Evolutionary conservation across 805 yeast species (phyloP), one percentile per base, ranked within the genome.

Genomic region (Komagataella kurtzmanii): DNA sequence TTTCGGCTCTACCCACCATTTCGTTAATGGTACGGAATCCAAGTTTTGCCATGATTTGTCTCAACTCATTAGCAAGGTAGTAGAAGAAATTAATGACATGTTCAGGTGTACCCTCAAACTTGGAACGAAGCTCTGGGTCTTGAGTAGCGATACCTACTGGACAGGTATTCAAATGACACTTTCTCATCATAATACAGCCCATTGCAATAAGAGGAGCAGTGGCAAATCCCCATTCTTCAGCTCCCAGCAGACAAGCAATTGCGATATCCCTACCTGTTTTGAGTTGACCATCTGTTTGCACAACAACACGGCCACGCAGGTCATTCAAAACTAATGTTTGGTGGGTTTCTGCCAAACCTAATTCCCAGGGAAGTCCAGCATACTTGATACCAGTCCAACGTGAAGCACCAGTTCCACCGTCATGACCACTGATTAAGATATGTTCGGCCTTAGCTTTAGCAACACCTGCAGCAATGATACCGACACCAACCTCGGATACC

Each of bases 371-470:
- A 58, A 91, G 77, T 70, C 99, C 98, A 53, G 99, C 97, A 65
- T 90, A 83, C 67, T 90, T 90, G 66, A 91, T 89, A 66, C 96
- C 93, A 18, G 97, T 90, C 88, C 95, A 88, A 68, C 95, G 81
- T 54, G 97, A 91, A 54, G 99, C 99, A 82, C 99, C 99, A 53
- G 99, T 91, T 74, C 99, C 99, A 79, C 99, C 99, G 69, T 91
- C 98, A 64, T 95, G 97, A 62, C 98, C 98, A 54, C 97, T 87
- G 57, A 91, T 87, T 65, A 91, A 77, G 62, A 91, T 85, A 65
- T 91, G 96, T 65, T 93, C 98, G 12, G 98, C 97, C 65, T 93
- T 95, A 17, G 99, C 99, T 72, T 91, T 91, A 54, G 98, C 98
- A 24, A 91, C 99, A 78, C 99, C 99, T 47, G 97, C 88, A 24